Percentiles rank a stretch among this genome's conserved stretches.
phyloP scores from a whole-genome alignment of 495 filamentous ascomycete species.

The Achaetomiella virescens region DNA sequence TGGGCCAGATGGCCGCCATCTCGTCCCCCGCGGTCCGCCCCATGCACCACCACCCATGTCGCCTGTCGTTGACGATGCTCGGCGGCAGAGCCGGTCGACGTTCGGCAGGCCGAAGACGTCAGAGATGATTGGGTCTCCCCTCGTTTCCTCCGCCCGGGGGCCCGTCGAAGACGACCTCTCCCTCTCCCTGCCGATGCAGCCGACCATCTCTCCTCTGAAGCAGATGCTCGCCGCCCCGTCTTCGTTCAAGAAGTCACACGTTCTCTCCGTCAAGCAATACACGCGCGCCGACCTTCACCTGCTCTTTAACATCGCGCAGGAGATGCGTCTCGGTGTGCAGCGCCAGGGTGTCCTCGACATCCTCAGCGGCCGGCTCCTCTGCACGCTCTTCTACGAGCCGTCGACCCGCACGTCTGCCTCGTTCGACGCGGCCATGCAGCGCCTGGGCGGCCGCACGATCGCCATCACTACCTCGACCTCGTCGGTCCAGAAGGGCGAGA shows the following conservation, averaged over 20 bases:
- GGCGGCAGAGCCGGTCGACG: constrained; percentile 21
- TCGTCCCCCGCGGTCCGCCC: constrained; percentile 51
- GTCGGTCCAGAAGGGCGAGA: constrained; percentile 86
- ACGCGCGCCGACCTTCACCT: constrained; percentile 77
- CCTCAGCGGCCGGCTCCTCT: constrained; percentile 76
- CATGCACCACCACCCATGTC: constrained; percentile 35
- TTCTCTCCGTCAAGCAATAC: constrained; percentile 87
- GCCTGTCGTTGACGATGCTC: constrained; percentile 20
- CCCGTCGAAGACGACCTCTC: constrained; percentile 46
- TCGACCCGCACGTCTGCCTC: constrained; percentile 93
- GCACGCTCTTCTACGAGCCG: constrained; percentile 94
- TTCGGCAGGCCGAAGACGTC: constrained; percentile 14
- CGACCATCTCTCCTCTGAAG: constrained; percentile 42
- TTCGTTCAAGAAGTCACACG: constrained; percentile 76
- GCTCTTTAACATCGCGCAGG: constrained; percentile 91
- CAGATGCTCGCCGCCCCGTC: constrained; percentile 68
- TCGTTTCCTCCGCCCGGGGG: constrained; percentile 7
- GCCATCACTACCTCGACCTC: constrained; percentile 72
- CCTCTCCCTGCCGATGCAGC: constrained; percentile 41
- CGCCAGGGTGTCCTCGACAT: constrained; percentile 82
- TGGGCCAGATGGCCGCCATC: constrained; percentile 40
- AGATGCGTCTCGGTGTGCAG: constrained; percentile 91
- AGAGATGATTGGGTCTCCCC: constrained; percentile 18
- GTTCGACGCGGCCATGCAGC: constrained; percentile 97
- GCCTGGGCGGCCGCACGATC: constrained; percentile 79